Percentiles rank a stretch among this genome's conserved stretches.
Conservation (phyloP, 2,329 filamentous ascomycete species). For the Ceratocystis ficicola region DNA sequence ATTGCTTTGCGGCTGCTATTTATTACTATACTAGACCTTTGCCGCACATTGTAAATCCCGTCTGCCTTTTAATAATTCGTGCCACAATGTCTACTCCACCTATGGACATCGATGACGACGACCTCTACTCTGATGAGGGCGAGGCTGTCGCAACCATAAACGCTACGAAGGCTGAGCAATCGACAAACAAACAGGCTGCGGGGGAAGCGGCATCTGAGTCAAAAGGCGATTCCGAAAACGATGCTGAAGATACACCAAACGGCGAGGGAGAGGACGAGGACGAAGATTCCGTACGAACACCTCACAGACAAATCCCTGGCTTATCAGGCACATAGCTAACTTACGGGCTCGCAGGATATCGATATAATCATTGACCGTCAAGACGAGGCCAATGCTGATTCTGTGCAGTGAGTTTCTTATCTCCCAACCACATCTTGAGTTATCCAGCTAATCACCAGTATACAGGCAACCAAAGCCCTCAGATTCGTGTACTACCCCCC, state of each 20-base stretch:
- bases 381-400: conserved; percentile 49
- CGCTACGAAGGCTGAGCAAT: conserved; percentile 24
- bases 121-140: conserved; percentile 45
- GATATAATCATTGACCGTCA: conserved; percentile 57
- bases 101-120: conserved; percentile 58
- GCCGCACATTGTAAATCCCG: neutral
- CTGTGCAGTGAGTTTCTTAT: conserved; percentile 40
- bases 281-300: conserved; percentile 28
- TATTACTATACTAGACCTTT: neutral
- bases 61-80: neutral
- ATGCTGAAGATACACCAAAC: conserved; percentile 48
- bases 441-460: neutral
- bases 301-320: neutral
- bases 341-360: conserved; percentile 40
- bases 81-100: conserved; percentile 19
- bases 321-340: conserved; percentile 9
- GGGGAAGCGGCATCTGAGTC: neutral
- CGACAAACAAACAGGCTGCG: neutral
- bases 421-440: neutral
- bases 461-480: conserved; percentile 49
- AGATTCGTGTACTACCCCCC: conserved; percentile 53
- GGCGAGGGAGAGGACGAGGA: conserved; percentile 49
- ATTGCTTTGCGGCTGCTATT: neutral
- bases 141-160: conserved; percentile 39
- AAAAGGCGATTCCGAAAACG: conserved; percentile 35